Evolutionary conservation across 2,329 filamentous ascomycete genomes (phyloP), one percentile per base, ranked within the genome.

Genomic region (Arthrobotrys pseudoclavata): DNA sequence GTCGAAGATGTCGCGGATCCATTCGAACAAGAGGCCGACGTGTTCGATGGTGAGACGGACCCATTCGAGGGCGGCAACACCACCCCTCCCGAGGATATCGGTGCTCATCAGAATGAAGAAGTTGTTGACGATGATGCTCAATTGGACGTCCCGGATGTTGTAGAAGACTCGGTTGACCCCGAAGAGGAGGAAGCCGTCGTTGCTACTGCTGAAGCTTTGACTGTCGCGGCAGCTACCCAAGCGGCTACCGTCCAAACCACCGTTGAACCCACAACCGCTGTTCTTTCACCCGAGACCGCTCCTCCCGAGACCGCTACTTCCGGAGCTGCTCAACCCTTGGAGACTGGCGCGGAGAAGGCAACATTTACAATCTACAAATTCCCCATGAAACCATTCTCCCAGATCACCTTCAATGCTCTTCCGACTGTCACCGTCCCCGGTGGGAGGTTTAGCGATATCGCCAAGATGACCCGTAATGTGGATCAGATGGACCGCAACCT

Each of bases 401-500:
- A 94, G 20, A 96, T 99, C 82, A 90, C 89, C 12, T 88, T 98
- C 81, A 84, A 87, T 82, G 83, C 84, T 84, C 71, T 77, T 15
- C 86, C 89, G 83, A 85, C 88, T 79, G 84, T 87, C 77, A 84
- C 87, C 13, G 86, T 89, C 74, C 90, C 91, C 42, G 89, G 93
- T 71, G 91, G 95, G 80, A 88, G 91, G 50, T 90, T 97, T 81
- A 92, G 97, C 86, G 93, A 97, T 81, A 96, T 99, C 82, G 95
- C 96, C 63, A 90, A 94, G 72, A 87, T 98, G 79, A 97, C 97
- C 87, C 98, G 98, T 85, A 94, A 97, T 4, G 98, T 98, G 82
- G 96, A 99, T 82, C 96, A 98, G 85, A 91, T 97, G 79, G 96
- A 99, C 83, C 92, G 96, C 80, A 96, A 94, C 79, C 88, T 99